These are phyloP conservation scores for Hypoxylon sp. DNA, from an alignment of 2,329 filamentous ascomycete species.

Conservation along the genomic window DNA sequence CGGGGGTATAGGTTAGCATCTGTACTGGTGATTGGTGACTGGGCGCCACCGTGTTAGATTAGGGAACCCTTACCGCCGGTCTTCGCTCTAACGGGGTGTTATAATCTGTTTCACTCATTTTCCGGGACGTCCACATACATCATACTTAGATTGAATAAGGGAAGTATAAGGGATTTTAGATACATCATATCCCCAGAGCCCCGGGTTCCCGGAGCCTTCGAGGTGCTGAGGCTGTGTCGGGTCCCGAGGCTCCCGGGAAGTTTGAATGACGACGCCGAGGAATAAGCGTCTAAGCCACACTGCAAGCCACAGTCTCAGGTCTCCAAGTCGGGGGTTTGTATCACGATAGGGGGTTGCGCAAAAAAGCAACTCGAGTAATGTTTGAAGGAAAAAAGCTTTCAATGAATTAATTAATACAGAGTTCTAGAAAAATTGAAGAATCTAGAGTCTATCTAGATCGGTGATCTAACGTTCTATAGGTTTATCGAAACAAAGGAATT, in stretches of 20 bases:
- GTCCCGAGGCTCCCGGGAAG: slow-evolving; percentile 43
- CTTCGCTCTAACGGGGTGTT: slow-evolving; percentile 46
- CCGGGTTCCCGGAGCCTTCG: not conserved
- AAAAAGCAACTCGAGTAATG: not conserved
- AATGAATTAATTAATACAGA: not conserved
- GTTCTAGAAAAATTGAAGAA: not conserved
- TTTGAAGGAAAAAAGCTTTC: not conserved
- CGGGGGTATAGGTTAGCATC: slow-evolving; percentile 13
- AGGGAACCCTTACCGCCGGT: slow-evolving; percentile 46
- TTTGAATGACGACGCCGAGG: slow-evolving; percentile 6
- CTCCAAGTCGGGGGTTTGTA: not conserved
- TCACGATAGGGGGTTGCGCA: not conserved
- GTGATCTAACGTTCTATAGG: not conserved
- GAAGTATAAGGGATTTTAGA: slow-evolving; percentile 15
- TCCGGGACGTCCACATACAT: not conserved
- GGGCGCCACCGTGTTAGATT: not conserved
- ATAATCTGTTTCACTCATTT: slow-evolving; percentile 46
- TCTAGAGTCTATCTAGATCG: not conserved
- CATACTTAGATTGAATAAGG: slow-evolving; percentile 3
- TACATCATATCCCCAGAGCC: slow-evolving; percentile 5
- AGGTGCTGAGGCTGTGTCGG: slow-evolving; percentile 26
- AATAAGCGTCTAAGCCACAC: slow-evolving; percentile 15
- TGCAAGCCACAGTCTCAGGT: slow-evolving; percentile 3
- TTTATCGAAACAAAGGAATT: not conserved
- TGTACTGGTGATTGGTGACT: not conserved